phyloP scores from a whole-genome alignment of 345 rosid species.

The Physaria fendleri region DNA sequence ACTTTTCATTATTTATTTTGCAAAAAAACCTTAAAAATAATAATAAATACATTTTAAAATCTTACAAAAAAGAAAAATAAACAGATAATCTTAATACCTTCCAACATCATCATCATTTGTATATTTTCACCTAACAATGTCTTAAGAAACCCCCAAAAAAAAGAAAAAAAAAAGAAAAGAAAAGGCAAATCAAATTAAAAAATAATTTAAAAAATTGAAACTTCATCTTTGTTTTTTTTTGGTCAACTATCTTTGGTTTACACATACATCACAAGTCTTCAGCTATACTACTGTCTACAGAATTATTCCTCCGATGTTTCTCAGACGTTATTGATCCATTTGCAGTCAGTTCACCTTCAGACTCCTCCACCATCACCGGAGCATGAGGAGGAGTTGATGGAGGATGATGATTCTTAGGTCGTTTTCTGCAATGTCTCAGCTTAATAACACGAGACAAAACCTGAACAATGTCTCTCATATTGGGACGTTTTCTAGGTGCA shows the following conservation, averaged over 20 bases:
- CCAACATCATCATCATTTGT: slow-evolving; percentile 19
- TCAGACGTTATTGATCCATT: slow-evolving; percentile 15
- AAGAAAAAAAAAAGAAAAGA: background rate
- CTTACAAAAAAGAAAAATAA: slow-evolving; percentile 6
- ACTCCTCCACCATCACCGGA: background rate
- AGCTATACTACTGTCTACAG: slow-evolving; percentile 46
- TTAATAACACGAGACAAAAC: slow-evolving; percentile 67
- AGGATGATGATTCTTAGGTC: no score
- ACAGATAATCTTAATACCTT: slow-evolving; percentile 3
- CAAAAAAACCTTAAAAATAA: no score
- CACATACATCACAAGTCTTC: slow-evolving; percentile 50
- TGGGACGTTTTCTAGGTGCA: slow-evolving; percentile 70
- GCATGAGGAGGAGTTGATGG: slow-evolving; percentile 10
- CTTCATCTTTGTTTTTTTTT: background rate
- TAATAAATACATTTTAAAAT: background rate
- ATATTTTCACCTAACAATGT: slow-evolving; percentile 13
- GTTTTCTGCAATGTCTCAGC: slow-evolving; percentile 51
- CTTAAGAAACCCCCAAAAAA: background rate
- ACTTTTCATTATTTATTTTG: no score
- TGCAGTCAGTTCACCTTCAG: slow-evolving; percentile 3
- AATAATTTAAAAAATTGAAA: background rate
- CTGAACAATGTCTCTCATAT: slow-evolving; percentile 93
- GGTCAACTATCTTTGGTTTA: no score
- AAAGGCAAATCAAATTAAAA: background rate
- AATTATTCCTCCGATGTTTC: slow-evolving; percentile 54